Base-by-base conservation (phyloP, 2,329 filamentous ascomycete species). In the Dactylellina sp. region DNA sequence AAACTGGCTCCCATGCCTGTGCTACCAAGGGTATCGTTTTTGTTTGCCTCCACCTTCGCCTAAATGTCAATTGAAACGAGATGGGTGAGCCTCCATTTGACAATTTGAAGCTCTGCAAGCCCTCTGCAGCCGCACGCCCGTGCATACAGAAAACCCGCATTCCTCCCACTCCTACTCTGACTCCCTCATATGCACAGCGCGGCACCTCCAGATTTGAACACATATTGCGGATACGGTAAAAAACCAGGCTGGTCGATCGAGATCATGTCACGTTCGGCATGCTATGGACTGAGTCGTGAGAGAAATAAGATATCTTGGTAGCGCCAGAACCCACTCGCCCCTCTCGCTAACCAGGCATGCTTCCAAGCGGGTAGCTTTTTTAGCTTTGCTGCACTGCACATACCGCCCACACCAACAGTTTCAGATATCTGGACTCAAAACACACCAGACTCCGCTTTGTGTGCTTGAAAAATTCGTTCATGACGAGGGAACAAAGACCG, bases 341-440 rank as follows among this genome's bases (percentile, higher is more conserved):
- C 60, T 32, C 42, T 70, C 64, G 64, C 64, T 70, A 70, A 62
- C n/a, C 64, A 61, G 37, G 64, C 64, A 70, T 70, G 49, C 56
- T 39, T 44, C 57, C 49, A 59, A 74, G 70, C 70, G 70, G 70
- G 70, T 53, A 74, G 39, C 68, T 25, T 66, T 57, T 57, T 53
- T 57, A 53, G 42, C 50, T 63, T 47, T 25, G 28, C 40, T 49
- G 53, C 39, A 53, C 37, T 55, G 47, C 42, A 53, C 42, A 56
- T 42, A 42, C 60, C 55, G 40, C 60, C 60, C 60, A 72, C 53
- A 72, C 66, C 59, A 72, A 66, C 49, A 74, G 70, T 74, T 74
- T 74, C 70, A 74, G 55, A 65, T 62, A 66, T 74, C 44, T 66
- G 47, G 61, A 74, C 56, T 66, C 61, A 53, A 74, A 66, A 72